phyloP scores from a whole-genome alignment of 2,329 filamentous ascomycete genomes.

The Sporothrix inflata region DNA sequence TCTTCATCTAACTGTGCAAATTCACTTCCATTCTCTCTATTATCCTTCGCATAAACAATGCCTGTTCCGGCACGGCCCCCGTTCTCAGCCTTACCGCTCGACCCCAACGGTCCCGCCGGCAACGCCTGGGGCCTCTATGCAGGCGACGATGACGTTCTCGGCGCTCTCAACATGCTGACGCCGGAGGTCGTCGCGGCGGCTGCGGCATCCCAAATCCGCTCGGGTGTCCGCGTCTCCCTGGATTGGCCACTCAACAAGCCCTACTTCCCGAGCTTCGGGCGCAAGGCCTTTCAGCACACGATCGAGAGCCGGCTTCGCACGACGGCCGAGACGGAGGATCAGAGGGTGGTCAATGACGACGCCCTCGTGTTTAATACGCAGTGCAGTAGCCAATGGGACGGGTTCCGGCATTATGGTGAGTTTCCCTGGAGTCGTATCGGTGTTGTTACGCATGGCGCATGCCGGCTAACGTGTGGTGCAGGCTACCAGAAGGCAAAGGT shows the following conservation, averaged over 20 bases:
- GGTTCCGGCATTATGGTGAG: conserved; percentile 40
- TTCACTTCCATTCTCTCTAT: background rate
- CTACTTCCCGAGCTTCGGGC: conserved; percentile 29
- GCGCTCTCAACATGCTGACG: conserved; percentile 56
- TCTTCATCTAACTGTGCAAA: background rate
- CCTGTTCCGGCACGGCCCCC: conserved; percentile 19
- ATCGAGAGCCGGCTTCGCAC: conserved; percentile 12
- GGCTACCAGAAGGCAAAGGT: conserved; percentile 45
- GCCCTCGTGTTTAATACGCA: conserved; percentile 34
- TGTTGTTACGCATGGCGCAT: background rate
- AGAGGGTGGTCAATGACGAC: conserved; percentile 41
- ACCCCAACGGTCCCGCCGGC: conserved; percentile 32
- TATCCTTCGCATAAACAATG: background rate
- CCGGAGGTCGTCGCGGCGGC: conserved; percentile 52
- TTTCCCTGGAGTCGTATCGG: background rate
- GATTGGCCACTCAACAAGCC: conserved; percentile 20
- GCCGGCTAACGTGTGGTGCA: conserved; percentile 31
- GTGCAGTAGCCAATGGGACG: conserved; percentile 44
- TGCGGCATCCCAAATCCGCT: conserved; percentile 54
- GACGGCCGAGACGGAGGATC: conserved; percentile 6
- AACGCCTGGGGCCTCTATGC: conserved; percentile 51
- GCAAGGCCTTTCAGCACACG: conserved; percentile 28
- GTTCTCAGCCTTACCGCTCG: conserved; percentile 33
- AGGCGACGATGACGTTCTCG: conserved; percentile 49
- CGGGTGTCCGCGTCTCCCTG: conserved; percentile 55